A percentile compares a stretch with the other conserved stretches of the same genome.
phyloP scores from a whole-genome alignment of 2,329 filamentous ascomycete species.

The Ophiosphaerella herpotricha region DNA sequence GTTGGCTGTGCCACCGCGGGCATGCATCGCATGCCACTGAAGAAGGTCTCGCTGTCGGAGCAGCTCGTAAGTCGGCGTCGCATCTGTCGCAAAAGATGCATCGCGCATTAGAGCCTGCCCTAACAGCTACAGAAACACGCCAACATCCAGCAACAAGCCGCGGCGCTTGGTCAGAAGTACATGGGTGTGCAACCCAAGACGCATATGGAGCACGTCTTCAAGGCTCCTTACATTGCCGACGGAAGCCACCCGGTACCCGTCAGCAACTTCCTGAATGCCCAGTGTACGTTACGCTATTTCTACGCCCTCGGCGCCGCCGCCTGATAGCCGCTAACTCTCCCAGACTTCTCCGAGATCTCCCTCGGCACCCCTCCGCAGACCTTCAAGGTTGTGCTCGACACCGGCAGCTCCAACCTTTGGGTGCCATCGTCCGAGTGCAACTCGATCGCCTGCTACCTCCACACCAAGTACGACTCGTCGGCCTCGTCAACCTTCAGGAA shows the following conservation, averaged over 20 bases:
- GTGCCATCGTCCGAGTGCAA: slow-evolving; percentile 87
- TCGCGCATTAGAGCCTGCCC: slow-evolving; percentile 10
- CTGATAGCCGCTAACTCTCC: slow-evolving; percentile 21
- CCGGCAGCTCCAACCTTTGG: slow-evolving; percentile 98
- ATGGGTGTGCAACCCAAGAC: slow-evolving; percentile 75
- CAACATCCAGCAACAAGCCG: slow-evolving; percentile 80
- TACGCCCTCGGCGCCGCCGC: not conserved
- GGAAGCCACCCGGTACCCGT: slow-evolving; percentile 81
- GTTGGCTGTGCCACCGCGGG: slow-evolving; percentile 81
- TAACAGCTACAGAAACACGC: slow-evolving; percentile 65
- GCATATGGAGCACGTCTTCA: slow-evolving; percentile 79
- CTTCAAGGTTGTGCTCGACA: slow-evolving; percentile 99
- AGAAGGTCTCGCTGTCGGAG: slow-evolving; percentile 91
- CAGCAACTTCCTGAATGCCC: slow-evolving; percentile 97
- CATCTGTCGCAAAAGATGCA: slow-evolving; percentile 5
- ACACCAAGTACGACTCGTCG: slow-evolving; percentile 93
- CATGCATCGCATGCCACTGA: slow-evolving; percentile 88
- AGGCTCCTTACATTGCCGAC: slow-evolving; percentile 68
- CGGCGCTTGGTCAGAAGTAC: slow-evolving; percentile 92
- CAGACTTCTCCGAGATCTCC: slow-evolving; percentile 93
- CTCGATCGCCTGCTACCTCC: slow-evolving; percentile 97
- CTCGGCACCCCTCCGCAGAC: slow-evolving; percentile 89
- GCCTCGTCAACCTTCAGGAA: slow-evolving; percentile 88
- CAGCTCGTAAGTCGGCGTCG: slow-evolving; percentile 73
- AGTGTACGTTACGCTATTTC: slow-evolving; percentile 70